These are phyloP conservation scores for Aphanomyces euteiches DNA, from an alignment of 352 stramenopile species.

Conservation along the genomic window DNA sequence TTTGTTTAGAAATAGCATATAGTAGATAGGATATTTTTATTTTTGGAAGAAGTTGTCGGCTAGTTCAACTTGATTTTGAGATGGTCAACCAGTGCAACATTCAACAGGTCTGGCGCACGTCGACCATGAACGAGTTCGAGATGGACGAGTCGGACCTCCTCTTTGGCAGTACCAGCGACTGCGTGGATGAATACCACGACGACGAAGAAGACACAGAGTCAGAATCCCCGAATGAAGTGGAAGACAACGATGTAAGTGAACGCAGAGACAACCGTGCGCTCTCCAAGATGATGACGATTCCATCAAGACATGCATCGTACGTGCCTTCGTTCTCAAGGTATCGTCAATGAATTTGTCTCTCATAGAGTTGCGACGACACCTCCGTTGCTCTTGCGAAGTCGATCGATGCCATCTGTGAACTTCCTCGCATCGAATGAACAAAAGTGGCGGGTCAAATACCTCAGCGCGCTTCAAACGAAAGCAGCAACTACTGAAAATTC, in stretches of 20 bases:
- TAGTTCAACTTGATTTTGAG: no score
- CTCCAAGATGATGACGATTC: not conserved
- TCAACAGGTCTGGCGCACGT: no score
- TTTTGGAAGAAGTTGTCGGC: no score
- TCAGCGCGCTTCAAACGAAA: constrained; percentile 5
- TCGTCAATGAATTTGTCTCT: not conserved
- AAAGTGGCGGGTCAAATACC: constrained; percentile 30
- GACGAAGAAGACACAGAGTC: constrained; percentile 6
- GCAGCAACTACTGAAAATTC: not conserved
- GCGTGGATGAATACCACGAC: constrained; percentile 2
- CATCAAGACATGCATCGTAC: not conserved
- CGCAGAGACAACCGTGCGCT: not conserved
- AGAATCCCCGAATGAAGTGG: not conserved
- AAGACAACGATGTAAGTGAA: not conserved
- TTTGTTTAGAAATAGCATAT: no score
- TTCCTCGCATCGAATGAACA: constrained; percentile 18
- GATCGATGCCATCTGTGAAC: constrained; percentile 25
- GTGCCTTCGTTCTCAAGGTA: not conserved
- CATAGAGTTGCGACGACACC: not conserved
- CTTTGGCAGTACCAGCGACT: constrained; percentile 10
- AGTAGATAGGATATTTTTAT: no score
- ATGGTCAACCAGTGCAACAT: no score
- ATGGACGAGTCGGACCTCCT: constrained; percentile 30
- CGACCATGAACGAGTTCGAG: constrained; percentile 23
- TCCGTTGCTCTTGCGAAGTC: constrained; percentile 19